These are phyloP conservation scores for Myochromella boudieri DNA, from an alignment of 768 basidiomycete species.

Conservation along the genomic window DNA sequence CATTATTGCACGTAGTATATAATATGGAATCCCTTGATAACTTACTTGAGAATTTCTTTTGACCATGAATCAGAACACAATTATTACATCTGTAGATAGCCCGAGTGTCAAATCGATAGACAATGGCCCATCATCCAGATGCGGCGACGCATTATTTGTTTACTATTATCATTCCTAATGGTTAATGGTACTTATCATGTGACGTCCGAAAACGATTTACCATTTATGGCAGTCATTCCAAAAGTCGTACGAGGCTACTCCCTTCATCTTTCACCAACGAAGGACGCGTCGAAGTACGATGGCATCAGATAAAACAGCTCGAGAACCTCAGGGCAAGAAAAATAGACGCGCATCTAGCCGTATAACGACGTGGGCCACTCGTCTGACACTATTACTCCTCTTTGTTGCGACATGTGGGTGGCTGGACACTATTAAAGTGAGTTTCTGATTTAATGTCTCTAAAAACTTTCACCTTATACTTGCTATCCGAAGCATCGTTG, in stretches of 20 bases:
- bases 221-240: too few species aligned
- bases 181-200: too few species aligned
- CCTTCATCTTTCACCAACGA: neutral
- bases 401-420: conserved; percentile 42
- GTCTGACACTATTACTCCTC: conserved; percentile 30
- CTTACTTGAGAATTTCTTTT: too few species aligned
- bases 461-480: neutral
- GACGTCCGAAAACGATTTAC: neutral
- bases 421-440: conserved; percentile 44
- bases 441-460: neutral
- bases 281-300: conserved; percentile 14
- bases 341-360: neutral
- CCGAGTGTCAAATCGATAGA: too few species aligned
- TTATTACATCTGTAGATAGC: too few species aligned
- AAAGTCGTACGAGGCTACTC: conserved; percentile 14
- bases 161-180: too few species aligned
- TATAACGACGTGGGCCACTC: conserved; percentile 35
- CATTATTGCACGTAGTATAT: too few species aligned
- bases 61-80: too few species aligned
- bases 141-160: too few species aligned
- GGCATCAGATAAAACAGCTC: conserved; percentile 10
- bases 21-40: too few species aligned
- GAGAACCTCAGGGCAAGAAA: neutral
- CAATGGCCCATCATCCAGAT: too few species aligned
- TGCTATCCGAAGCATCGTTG: conserved; percentile 46